A percentile compares a stretch with the other conserved stretches of the same genome.
Conservation (phyloP, 768 basidiomycete species). For the Cubamyces lactineus region DNA sequence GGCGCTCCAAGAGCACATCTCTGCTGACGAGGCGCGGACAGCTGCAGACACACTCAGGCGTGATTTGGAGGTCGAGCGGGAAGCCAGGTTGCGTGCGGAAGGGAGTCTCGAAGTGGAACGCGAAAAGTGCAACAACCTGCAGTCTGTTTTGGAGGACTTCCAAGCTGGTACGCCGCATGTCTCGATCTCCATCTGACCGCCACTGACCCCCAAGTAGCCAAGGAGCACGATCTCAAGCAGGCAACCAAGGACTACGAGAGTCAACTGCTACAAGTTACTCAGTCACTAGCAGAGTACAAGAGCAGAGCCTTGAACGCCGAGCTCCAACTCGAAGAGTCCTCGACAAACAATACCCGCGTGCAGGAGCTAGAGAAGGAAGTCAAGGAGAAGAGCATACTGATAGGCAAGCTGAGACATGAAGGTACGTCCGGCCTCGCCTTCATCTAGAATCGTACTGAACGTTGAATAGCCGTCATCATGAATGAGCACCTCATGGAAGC, state of each 20-base stretch:
- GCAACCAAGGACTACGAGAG: slow-evolving; percentile 82
- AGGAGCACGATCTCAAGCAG: slow-evolving; percentile 86
- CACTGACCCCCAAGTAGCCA: slow-evolving; percentile 53
- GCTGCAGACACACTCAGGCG: slow-evolving; percentile 57
- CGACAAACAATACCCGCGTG: slow-evolving; percentile 65
- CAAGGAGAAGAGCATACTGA: slow-evolving; percentile 93
- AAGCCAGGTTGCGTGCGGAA: slow-evolving; percentile 56
- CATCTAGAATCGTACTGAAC: slow-evolving; percentile 3
- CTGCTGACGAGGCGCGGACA: slow-evolving; percentile 71
- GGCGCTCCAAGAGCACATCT: slow-evolving; percentile 65
- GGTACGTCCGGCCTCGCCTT: slow-evolving; percentile 47
- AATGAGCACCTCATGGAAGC: slow-evolving; percentile 99
- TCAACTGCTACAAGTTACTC: slow-evolving; percentile 68
- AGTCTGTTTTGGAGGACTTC: slow-evolving; percentile 94
- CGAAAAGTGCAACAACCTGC: slow-evolving; percentile 81
- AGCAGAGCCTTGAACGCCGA: slow-evolving; percentile 87
- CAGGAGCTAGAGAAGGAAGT: slow-evolving; percentile 84
- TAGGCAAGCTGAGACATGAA: slow-evolving; percentile 96
- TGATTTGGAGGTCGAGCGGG: slow-evolving; percentile 69
- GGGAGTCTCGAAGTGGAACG: slow-evolving; percentile 65
- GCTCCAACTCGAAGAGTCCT: slow-evolving; percentile 76
- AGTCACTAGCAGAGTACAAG: slow-evolving; percentile 89
- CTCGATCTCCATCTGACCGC: not conserved
- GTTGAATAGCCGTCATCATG: slow-evolving; percentile 81
- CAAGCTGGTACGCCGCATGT: slow-evolving; percentile 64